Conservation (phyloP, 2,329 filamentous ascomycete genomes). For the Aspergillus sp. region DNA sequence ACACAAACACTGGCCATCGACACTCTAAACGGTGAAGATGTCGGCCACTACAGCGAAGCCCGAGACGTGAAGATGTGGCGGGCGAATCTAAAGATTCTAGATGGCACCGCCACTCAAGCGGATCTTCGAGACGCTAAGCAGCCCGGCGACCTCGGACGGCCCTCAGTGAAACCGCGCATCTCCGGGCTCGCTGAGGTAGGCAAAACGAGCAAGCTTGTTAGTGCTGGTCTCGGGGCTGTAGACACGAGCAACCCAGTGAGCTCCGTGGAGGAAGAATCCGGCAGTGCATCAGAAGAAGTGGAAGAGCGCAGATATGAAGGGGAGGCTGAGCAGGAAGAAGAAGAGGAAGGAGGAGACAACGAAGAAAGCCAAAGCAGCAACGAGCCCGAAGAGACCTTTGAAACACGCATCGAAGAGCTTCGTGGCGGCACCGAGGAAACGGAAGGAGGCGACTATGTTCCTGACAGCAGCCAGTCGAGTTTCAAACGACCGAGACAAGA, state of each 20-base stretch:
- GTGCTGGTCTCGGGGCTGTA: conserved; percentile 37
- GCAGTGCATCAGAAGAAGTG: conserved; percentile 15
- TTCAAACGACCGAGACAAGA: conserved; percentile 27
- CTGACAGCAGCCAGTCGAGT: conserved; percentile 15
- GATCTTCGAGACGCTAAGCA: conserved; percentile 36
- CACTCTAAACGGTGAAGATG: conserved; percentile 58
- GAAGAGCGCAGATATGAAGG: conserved; percentile 16
- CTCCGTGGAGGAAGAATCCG: conserved; percentile 23
- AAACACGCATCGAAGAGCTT: conserved; percentile 20
- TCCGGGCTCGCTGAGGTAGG: conserved; percentile 37
- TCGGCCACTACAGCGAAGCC: conserved; percentile 51
- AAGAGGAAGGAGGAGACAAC: conserved; percentile 20
- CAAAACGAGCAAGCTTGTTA: conserved; percentile 47
- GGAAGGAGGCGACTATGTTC: conserved; percentile 33
- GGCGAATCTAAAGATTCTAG: conserved; percentile 50
- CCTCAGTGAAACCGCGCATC: conserved; percentile 23
- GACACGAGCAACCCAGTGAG: conserved; percentile 33
- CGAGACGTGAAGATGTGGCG: conserved; percentile 54
- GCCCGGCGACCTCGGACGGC: conserved; percentile 33
- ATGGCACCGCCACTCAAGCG: conserved; percentile 35
- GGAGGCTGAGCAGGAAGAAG: conserved; percentile 12
- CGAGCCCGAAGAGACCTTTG: conserved; percentile 24
- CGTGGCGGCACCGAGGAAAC: conserved; percentile 36
- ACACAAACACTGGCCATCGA: conserved; percentile 61
- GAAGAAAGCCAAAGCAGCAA: conserved; percentile 19